Conservation (phyloP, 129 eudicot species). For the Flaveria sonorensis region DNA sequence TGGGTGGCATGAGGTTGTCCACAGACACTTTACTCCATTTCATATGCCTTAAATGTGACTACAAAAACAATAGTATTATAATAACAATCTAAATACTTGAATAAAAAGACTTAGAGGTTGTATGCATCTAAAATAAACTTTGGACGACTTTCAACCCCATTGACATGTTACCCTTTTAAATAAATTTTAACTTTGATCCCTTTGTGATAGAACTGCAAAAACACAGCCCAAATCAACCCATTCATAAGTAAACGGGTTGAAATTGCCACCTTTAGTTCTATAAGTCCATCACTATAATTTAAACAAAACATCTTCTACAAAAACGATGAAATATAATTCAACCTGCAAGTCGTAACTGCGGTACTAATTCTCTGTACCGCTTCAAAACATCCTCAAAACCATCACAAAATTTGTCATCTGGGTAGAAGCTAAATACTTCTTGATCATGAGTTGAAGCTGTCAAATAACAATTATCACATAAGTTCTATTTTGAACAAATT, state of each 20-base stretch:
- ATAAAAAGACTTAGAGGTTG: not conserved
- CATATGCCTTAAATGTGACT: not conserved
- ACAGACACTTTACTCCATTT: not conserved
- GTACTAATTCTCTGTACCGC: constrained; percentile 84
- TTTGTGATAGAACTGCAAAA: not conserved
- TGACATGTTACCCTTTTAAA: not conserved
- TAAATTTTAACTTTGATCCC: not conserved
- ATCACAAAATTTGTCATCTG: constrained; percentile 80
- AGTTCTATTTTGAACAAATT: constrained; percentile 19
- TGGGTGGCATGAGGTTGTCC: not conserved
- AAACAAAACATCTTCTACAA: constrained; percentile 18
- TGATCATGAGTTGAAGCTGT: constrained; percentile 98
- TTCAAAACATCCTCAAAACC: constrained; percentile 94
- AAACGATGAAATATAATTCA: constrained; percentile 5
- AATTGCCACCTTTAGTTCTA: not conserved
- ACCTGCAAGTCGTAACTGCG: constrained; percentile 97
- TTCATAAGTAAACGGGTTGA: not conserved
- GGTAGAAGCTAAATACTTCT: constrained; percentile 92
- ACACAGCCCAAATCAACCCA: not conserved
- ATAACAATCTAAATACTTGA: constrained; percentile 5
- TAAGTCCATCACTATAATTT: not conserved
- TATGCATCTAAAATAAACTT: not conserved
- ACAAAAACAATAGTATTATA: not conserved
- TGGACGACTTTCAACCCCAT: not conserved
- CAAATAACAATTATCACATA: constrained; percentile 26